Percentiles rank a stretch among this genome's conserved stretches.
phyloP scores from a whole-genome alignment of 768 basidiomycete genomes.

The Grammothele lineata region DNA sequence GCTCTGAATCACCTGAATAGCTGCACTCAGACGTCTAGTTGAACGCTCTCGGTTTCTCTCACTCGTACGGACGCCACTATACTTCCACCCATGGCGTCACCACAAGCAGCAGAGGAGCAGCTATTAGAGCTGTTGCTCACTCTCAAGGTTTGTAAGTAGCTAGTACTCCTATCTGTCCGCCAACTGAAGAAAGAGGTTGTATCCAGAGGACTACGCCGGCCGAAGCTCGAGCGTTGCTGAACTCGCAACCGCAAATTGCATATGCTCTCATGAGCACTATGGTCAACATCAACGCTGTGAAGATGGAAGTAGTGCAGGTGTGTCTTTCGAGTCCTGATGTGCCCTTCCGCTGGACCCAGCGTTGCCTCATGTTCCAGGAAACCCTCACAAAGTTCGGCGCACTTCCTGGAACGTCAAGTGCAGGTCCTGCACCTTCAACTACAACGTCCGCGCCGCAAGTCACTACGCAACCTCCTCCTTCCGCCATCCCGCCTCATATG shows the following conservation, averaged over 20 bases:
- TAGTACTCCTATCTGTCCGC: no score
- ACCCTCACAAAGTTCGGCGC: conserved; percentile 53
- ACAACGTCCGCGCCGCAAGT: conserved; percentile 25
- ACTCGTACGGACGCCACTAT: no score
- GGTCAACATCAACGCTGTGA: conserved; percentile 72
- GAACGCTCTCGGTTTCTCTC: no score
- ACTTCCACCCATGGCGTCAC: conserved; percentile 46
- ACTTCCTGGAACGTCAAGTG: no score
- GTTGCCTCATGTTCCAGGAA: no score
- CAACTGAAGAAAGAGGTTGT: background rate
- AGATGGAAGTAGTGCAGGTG: conserved; percentile 75
- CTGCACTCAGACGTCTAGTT: no score
- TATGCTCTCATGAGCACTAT: conserved; percentile 74
- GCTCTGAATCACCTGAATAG: no score
- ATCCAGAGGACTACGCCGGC: conserved; percentile 69
- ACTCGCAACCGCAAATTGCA: conserved; percentile 69
- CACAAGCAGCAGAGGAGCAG: conserved; percentile 56
- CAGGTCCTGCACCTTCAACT: no score
- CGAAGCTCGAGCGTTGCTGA: conserved; percentile 64
- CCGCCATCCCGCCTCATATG: conserved; percentile 25
- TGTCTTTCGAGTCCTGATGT: no score
- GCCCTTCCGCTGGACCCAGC: no score
- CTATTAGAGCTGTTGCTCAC: conserved; percentile 73
- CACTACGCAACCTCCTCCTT: conserved; percentile 26
- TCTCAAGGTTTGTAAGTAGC: conserved; percentile 44